A percentile compares a stretch with the other conserved stretches of the same genome.
These are phyloP conservation scores for Andrographis paniculata DNA, from an alignment of 305 asterid species.

Conservation along the genomic window DNA sequence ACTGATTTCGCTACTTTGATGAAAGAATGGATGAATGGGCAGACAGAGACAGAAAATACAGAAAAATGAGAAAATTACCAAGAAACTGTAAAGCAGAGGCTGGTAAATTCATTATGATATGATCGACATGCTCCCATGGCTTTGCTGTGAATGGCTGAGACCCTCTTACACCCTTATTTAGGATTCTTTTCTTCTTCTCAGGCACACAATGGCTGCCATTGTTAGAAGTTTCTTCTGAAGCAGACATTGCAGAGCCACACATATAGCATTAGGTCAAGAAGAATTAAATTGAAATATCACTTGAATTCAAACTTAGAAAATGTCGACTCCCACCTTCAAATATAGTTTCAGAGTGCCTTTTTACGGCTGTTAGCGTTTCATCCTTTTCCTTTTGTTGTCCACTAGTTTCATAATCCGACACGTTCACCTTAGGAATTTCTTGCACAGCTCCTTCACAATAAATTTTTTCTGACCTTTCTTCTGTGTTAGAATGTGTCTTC, in stretches of 20 bases:
- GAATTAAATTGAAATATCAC: slow-evolving; percentile 8
- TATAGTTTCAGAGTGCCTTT: slow-evolving; percentile 48
- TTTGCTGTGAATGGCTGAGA: slow-evolving; percentile 40
- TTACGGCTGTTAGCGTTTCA: slow-evolving; percentile 29
- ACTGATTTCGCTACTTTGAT: too few relatives aligned
- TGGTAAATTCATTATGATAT: slow-evolving; percentile 87
- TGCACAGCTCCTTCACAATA: slow-evolving; percentile 36
- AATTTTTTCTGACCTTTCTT: slow-evolving; percentile 26
- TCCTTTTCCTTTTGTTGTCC: slow-evolving; percentile 27
- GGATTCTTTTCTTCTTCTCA: slow-evolving; percentile 42
- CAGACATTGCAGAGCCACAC: slow-evolving; percentile 15
- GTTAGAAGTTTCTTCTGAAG: slow-evolving; percentile 33
- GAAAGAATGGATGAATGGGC: too few relatives aligned
- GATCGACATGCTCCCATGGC: slow-evolving; percentile 95
- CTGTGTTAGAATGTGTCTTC: slow-evolving; percentile 22
- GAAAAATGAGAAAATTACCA: slow-evolving; percentile 55
- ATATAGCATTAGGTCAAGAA: slow-evolving; percentile 14
- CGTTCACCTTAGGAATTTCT: slow-evolving; percentile 27
- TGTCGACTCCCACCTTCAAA: slow-evolving; percentile 51
- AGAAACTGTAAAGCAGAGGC: slow-evolving; percentile 87
- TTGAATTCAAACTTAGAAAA: slow-evolving; percentile 2
- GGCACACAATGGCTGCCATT: slow-evolving; percentile 22
- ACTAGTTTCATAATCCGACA: slow-evolving; percentile 19
- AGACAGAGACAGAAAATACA: too few relatives aligned
- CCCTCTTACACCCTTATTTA: slow-evolving; percentile 40